Conservation (phyloP, 768 basidiomycete species). For the Pleurotus eryngii region DNA sequence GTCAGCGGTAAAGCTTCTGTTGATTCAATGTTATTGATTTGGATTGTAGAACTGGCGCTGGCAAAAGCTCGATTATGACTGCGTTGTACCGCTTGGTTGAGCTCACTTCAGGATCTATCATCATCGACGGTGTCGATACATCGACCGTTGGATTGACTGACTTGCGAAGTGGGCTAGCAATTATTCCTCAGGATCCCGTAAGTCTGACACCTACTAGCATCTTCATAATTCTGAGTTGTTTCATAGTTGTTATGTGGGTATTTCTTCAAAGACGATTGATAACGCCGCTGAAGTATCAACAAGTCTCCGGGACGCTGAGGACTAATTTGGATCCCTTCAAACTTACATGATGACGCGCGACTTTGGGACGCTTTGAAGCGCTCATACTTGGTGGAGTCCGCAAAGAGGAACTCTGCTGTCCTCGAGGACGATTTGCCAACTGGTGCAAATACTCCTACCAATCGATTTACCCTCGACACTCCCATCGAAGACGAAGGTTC, state of each 20-base stretch:
- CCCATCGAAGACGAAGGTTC: conserved; percentile 83
- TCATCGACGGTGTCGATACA: conserved; percentile 82
- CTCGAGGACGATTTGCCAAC: conserved; percentile 28
- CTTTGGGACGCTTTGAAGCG: conserved; percentile 89
- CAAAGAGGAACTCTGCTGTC: conserved; percentile 24
- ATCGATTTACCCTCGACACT: conserved; percentile 80
- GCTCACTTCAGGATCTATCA: conserved; percentile 67
- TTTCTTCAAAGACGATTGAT: no score
- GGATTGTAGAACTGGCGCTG: conserved; percentile 69
- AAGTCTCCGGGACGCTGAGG: conserved; percentile 78
- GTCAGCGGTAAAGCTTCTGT: conserved; percentile 14
- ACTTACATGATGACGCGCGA: conserved; percentile 69
- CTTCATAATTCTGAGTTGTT: conserved; percentile 5
- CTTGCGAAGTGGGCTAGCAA: conserved; percentile 63
- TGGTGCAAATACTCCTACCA: conserved; percentile 42
- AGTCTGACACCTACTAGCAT: conserved; percentile 20
- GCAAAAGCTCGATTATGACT: conserved; percentile 88
- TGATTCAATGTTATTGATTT: neutral
- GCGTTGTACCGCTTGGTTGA: conserved; percentile 87
- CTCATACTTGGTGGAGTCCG: conserved; percentile 70
- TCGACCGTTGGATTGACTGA: conserved; percentile 76
- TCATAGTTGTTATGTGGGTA: conserved; percentile 45
- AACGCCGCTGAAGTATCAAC: conserved; percentile 3
- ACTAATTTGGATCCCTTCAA: conserved; percentile 91
- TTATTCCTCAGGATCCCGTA: conserved; percentile 84